Conservation (phyloP, 1,139 yeast genomes). For the Debaryomycetaceae sp. region DNA sequence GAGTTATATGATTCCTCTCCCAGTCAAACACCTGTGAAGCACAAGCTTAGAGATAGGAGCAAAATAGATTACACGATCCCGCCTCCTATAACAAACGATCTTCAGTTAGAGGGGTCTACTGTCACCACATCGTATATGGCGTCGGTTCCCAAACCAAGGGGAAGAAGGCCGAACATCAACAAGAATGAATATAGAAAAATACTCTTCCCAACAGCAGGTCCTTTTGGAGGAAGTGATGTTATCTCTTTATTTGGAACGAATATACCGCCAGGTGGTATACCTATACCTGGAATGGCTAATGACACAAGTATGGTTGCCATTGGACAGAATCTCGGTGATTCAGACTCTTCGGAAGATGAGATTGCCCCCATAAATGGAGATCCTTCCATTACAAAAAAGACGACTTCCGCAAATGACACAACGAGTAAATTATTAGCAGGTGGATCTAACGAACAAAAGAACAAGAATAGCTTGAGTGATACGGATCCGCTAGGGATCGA, state of each 20-base stretch:
- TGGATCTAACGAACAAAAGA: slow-evolving; percentile 30
- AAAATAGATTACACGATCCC: slow-evolving; percentile 78
- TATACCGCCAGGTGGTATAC: slow-evolving; percentile 50
- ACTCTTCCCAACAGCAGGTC: slow-evolving; percentile 92
- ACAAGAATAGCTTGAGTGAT: slow-evolving; percentile 78
- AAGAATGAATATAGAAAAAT: slow-evolving; percentile 55
- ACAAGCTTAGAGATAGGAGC: slow-evolving; percentile 72
- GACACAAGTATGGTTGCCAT: slow-evolving; percentile 43
- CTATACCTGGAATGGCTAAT: slow-evolving; percentile 34
- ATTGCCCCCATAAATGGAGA: slow-evolving; percentile 39
- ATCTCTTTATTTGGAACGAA: slow-evolving; percentile 70
- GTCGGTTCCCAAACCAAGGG: slow-evolving; percentile 16
- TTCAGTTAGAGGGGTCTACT: slow-evolving; percentile 18
- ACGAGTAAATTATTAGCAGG: slow-evolving; percentile 35
- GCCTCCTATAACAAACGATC: slow-evolving; percentile 66
- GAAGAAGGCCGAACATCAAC: slow-evolving; percentile 28
- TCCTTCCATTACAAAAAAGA: slow-evolving; percentile 21
- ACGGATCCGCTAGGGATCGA: slow-evolving; percentile 94
- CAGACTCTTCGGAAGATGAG: slow-evolving; percentile 73
- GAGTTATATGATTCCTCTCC: slow-evolving; percentile 54
- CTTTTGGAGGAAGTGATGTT: slow-evolving; percentile 92
- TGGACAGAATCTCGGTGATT: slow-evolving; percentile 48
- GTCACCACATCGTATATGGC: slow-evolving; percentile 13
- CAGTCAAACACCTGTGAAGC: slow-evolving; percentile 48
- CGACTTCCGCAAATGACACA: slow-evolving; percentile 16